Evolutionary conservation across 345 rosid species (phyloP), one percentile per base, ranked within the genome.

Genomic region (Mercurialis annua): DNA sequence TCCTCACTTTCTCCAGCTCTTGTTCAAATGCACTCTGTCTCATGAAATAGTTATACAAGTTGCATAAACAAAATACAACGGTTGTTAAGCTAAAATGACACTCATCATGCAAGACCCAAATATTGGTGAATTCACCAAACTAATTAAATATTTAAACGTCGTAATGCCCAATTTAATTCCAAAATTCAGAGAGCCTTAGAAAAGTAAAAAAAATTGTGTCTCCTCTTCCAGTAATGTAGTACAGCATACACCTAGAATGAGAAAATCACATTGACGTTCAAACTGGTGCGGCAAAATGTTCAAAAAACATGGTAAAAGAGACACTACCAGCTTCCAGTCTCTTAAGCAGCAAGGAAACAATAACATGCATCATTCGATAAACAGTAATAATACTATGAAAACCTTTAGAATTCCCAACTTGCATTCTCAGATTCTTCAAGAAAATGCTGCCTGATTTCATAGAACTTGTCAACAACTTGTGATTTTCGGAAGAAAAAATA

Each of bases 11-110:
- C 67, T 85, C 82, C 84, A 90, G 71, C 80, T 95, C 94, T 70
- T 77, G 91, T 81, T 95, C 98, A 68, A 95, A 74, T 69, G 91
- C 87, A 85, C 84, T 87, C 99, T 95, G 96, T 92, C 99, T 89
- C 85, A 90, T 84, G 78, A 73, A 78, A 82, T 27, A 78, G 80
- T 92, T 86, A 85, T 66, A 88, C 70, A 48, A 46, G 59, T 60
- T 44, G 68, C 59, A 53, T n/a, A 54, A 44, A 57, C 24, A 38
- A 65, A 38, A 30, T 29, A 54, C 15, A 2, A 23, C 48, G 6
- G 0, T 59, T n/a, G 0, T 61, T 38, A 11, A 15, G 16, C 62
- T 38, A 60, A 53, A 60, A 59, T 5, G 14, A 52, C 26, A 38
- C 48, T 65, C 18, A 56, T n/a, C n/a, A 12, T 15, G 55, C 33